Base-by-base conservation (phyloP, 306 rosid species). In the Cotoneaster glaucophyllus region DNA sequence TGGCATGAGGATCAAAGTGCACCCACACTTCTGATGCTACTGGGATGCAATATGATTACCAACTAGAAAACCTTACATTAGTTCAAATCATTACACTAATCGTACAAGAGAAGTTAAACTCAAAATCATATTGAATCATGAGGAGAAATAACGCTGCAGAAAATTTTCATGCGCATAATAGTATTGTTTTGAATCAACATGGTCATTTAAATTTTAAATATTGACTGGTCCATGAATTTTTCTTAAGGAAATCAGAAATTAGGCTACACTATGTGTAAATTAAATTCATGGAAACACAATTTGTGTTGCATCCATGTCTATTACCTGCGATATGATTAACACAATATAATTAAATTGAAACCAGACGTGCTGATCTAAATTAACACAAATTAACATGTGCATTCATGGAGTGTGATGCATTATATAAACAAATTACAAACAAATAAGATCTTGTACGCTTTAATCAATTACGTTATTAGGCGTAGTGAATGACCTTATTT, bases 11-110 rank as follows among this genome's bases (percentile, higher is more conserved):
- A 50, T 48, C 24, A 28, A 70, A 31, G 13, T 52, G 62, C 63
- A 29, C 63, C 63, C 63, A 70, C 63, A 50, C 28, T 19, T n/a
- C 74, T 13, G 19, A 29, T 70, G 52, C 48, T 31, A 70, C 53
- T 70, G 64, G 74, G 74, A 70, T 11, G 48, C 74, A 21, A 11
- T 11, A 70, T 70, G 63, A 52, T 25, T 69, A 69, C 45, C 11
- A 21, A 48, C 29, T 70, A 48, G 74, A 45, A 69, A 69, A 26
- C 72, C 25, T 64, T 64, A 18, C 4, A 63, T 29, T 15, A 63
- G 10, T 32, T 64, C 9, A 17, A 64, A 64, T 64, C 68, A 58
- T 37, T 41, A 67, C 39, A 39, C 43, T 58, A 34, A 37, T 37
- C 67, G 14, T 72, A 37, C 53, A 3, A 18, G 24, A 57, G 11